Conservation (phyloP, 1,139 yeast species). For the Diutina pseudorugosa region DNA sequence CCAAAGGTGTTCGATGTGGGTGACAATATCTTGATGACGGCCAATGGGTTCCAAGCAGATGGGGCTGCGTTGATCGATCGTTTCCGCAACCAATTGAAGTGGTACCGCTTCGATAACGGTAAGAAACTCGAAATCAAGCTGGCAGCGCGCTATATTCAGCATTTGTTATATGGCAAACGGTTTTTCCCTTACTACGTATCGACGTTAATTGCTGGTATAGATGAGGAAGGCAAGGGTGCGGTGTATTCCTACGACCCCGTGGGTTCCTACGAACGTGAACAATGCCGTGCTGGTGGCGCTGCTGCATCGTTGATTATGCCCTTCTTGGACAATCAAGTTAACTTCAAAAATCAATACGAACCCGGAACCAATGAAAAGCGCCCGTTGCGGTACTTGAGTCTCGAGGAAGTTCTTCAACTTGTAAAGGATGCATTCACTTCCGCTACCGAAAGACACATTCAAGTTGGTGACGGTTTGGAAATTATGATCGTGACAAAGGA, state of each 20-base stretch:
- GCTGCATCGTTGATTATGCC: constrained; percentile 96
- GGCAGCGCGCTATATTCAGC: constrained; percentile 89
- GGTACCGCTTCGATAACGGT: constrained; percentile 83
- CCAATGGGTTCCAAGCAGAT: constrained; percentile 96
- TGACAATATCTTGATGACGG: constrained; percentile 76
- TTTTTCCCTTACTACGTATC: constrained; percentile 96
- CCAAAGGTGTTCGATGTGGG: constrained; percentile 87
- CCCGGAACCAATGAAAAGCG: constrained; percentile 60
- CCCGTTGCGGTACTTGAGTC: constrained; percentile 47
- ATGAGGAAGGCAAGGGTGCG: constrained; percentile 90
- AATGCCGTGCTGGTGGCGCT: constrained; percentile 96
- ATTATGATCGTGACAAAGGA: constrained; percentile 85
- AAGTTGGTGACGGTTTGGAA: constrained; percentile 94
- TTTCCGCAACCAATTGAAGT: constrained; percentile 67
- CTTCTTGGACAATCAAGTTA: constrained; percentile 92
- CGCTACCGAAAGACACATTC: constrained; percentile 96
- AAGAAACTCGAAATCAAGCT: constrained; percentile 56
- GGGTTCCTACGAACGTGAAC: constrained; percentile 95
- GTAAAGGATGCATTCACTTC: constrained; percentile 92
- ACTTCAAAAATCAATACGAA: constrained; percentile 80
- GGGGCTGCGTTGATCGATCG: constrained; percentile 75
- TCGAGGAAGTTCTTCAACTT: constrained; percentile 77
- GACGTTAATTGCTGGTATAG: constrained; percentile 89
- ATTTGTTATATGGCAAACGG: constrained; percentile 80
- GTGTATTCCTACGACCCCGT: constrained; percentile 96